Percentiles rank a stretch among this genome's conserved stretches.
Evolutionary conservation across 345 rosid genomes (phyloP).

Genomic region (Mangifera indica): DNA sequence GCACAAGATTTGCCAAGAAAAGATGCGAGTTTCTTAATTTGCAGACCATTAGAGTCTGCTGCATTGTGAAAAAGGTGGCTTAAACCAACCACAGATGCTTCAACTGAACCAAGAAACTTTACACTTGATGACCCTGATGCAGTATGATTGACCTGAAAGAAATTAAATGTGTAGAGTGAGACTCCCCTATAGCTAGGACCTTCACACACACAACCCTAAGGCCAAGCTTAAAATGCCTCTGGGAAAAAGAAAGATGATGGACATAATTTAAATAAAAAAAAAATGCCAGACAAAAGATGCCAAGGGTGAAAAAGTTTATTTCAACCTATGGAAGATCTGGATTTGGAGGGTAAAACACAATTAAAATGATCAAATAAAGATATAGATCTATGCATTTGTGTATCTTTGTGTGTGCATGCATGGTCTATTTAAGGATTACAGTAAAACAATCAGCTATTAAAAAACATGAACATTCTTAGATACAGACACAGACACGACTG

Average conservation of each 20-base stretch:
- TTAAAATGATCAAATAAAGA: background rate
- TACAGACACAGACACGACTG: background rate
- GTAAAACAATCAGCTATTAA: conserved; percentile 2
- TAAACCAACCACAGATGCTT: conserved; percentile 83
- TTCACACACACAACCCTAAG: conserved; percentile 12
- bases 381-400: background rate
- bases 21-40: conserved; percentile 66
- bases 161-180: background rate
- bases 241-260: background rate
- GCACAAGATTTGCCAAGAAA: conserved; percentile 53
- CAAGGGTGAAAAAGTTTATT: background rate
- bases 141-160: conserved; percentile 33
- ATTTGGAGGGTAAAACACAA: background rate
- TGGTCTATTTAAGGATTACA: background rate
- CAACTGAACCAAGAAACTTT: conserved; percentile 61
- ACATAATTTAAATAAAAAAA: background rate
- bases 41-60: conserved; percentile 61
- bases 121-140: conserved; percentile 24
- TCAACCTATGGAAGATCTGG: background rate
- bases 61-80: conserved; percentile 66
- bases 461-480: conserved; percentile 8
- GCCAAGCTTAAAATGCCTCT: conserved; percentile 14
- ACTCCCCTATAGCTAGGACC: conserved; percentile 11
- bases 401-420: background rate
- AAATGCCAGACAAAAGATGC: background rate